Conservation (phyloP, 768 basidiomycete genomes). For the Pleurotus ostreatus region DNA sequence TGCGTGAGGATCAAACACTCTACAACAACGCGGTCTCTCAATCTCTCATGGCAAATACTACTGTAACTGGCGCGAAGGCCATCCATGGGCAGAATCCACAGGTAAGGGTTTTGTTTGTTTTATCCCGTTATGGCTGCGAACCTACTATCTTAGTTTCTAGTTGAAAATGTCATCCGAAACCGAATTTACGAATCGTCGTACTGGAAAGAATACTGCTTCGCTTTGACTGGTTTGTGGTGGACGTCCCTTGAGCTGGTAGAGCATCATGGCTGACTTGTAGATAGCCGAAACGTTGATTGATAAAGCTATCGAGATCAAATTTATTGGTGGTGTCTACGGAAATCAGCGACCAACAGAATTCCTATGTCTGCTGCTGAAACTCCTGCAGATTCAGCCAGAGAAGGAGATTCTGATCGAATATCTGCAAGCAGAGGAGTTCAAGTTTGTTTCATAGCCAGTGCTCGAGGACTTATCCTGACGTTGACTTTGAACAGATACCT, state of each 20-base stretch:
- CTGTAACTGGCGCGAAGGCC: conserved; percentile 49
- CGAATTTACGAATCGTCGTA: conserved; percentile 92
- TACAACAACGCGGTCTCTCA: not conserved
- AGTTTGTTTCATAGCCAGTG: conserved; percentile 50
- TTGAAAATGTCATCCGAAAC: conserved; percentile 94
- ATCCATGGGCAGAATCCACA: conserved; percentile 98
- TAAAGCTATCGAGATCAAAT: conserved; percentile 77
- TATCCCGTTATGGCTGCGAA: not conserved
- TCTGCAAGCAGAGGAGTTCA: conserved; percentile 95
- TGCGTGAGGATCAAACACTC: not conserved
- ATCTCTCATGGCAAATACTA: conserved; percentile 19
- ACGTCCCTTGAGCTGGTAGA: not conserved
- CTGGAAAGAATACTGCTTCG: conserved; percentile 99
- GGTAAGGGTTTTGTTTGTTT: conserved; percentile 36
- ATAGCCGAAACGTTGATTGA: conserved; percentile 92
- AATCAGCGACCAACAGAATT: conserved; percentile 96
- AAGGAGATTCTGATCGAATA: conserved; percentile 97
- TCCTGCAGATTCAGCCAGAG: conserved; percentile 95
- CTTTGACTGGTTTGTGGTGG: conserved; percentile 69
- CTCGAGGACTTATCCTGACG: not conserved
- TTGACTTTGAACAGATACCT: conserved; percentile 62
- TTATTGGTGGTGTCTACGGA: conserved; percentile 91
- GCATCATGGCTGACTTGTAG: conserved; percentile 7
- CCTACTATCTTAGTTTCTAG: conserved; percentile 62
- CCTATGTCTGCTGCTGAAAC: conserved; percentile 86